A percentile compares a stretch with the other conserved stretches of the same genome.
Evolutionary conservation across 2,329 filamentous ascomycete genomes (phyloP).

Genomic region (Talaromyces piceae): DNA sequence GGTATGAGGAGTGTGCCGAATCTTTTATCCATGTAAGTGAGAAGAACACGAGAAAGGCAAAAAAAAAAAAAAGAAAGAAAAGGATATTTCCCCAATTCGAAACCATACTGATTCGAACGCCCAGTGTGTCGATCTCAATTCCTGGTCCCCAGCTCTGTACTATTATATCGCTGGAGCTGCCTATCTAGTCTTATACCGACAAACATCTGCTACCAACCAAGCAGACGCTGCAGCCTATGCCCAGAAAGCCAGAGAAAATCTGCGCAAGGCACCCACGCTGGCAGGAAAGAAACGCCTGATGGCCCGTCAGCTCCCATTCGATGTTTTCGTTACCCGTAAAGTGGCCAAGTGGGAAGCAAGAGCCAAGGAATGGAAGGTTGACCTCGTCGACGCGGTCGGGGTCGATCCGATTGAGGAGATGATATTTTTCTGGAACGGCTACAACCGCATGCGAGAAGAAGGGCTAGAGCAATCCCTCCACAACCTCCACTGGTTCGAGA

Average conservation of each 20-base stretch:
- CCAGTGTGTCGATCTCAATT: conserved; percentile 69
- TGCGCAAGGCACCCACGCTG: conserved; percentile 63
- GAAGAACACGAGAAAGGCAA: too few species aligned
- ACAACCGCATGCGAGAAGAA: conserved; percentile 64
- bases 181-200: conserved; percentile 73
- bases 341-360: conserved; percentile 80
- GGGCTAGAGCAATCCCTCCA: conserved; percentile 58
- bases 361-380: conserved; percentile 57
- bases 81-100: too few species aligned
- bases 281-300: conserved; percentile 85
- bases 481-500: conserved; percentile 60
- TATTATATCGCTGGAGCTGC: conserved; percentile 77
- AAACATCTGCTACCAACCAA: conserved; percentile 22
- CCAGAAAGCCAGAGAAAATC: conserved; percentile 57
- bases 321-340: conserved; percentile 76
- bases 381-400: conserved; percentile 72
- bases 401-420: conserved; percentile 80
- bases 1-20: conserved; percentile 65
- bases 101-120: background rate
- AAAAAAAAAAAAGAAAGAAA: too few species aligned
- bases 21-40: conserved; percentile 58
- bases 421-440: conserved; percentile 88
- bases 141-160: conserved; percentile 85
- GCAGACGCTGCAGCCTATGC: conserved; percentile 51
- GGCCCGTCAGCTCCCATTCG: conserved; percentile 81